A percentile compares a stretch with the other conserved stretches of the same genome.
phyloP scores from a whole-genome alignment of 2,329 filamentous ascomycete genomes.

The Orbilia blumenaviensis region DNA sequence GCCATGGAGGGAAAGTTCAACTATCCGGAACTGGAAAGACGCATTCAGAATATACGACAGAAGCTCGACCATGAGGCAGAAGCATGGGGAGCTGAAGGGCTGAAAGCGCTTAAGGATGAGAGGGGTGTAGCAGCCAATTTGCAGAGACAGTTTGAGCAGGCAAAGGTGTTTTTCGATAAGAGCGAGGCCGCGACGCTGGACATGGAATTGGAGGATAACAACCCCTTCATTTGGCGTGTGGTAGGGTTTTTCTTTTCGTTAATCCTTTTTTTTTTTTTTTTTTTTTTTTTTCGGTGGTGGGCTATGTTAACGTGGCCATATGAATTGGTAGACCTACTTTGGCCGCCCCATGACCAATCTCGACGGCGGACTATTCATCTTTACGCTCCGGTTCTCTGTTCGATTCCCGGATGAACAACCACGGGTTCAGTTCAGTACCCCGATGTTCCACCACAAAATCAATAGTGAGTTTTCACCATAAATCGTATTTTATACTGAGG shows the following conservation, averaged over 20 bases:
- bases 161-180: slow-evolving; percentile 76
- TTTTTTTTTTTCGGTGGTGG: too few species aligned
- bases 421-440: slow-evolving; percentile 79
- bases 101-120: slow-evolving; percentile 71
- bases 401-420: slow-evolving; percentile 89
- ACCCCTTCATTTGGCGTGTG: slow-evolving; percentile 82
- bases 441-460: slow-evolving; percentile 87
- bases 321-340: slow-evolving; percentile 87
- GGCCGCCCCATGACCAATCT: slow-evolving; percentile 91
- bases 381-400: slow-evolving; percentile 81
- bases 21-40: slow-evolving; percentile 76
- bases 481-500: too few species aligned
- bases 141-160: slow-evolving; percentile 83
- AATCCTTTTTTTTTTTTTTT: too few species aligned
- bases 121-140: slow-evolving; percentile 81
- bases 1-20: slow-evolving; percentile 86
- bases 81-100: slow-evolving; percentile 76
- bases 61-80: slow-evolving; percentile 76
- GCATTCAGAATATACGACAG: slow-evolving; percentile 74
- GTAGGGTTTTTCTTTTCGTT: slow-evolving; percentile 45
- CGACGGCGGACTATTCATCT: slow-evolving; percentile 86
- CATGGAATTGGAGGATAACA: slow-evolving; percentile 77
- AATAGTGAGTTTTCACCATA: slow-evolving; percentile 64
- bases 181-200: slow-evolving; percentile 76
- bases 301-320: not conserved